A percentile compares a stretch with the other conserved stretches of the same genome.
These are phyloP conservation scores for Fomes fomentarius DNA, from an alignment of 1,284 basidiomycete genomes.

Conservation along the genomic window DNA sequence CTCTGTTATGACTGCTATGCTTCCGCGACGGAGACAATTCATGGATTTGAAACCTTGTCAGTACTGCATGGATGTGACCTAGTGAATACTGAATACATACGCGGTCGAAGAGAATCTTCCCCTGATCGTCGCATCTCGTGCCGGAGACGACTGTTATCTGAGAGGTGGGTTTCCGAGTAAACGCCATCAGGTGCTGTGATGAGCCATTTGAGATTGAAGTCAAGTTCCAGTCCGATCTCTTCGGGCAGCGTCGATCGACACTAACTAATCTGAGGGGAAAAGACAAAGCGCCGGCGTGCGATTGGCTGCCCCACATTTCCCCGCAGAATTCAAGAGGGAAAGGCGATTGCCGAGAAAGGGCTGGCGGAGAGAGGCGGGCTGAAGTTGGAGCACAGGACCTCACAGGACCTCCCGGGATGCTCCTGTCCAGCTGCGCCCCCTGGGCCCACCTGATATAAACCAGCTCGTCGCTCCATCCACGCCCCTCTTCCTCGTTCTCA, in stretches of 20 bases:
- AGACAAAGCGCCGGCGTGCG: neutral
- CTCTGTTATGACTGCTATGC: too few relatives aligned
- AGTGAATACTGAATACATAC: too few relatives aligned
- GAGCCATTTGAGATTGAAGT: too few relatives aligned
- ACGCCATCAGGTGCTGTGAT: too few relatives aligned
- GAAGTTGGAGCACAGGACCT: neutral
- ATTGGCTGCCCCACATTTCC: slow-evolving; percentile 3
- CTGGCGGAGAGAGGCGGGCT: neutral
- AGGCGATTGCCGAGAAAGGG: neutral
- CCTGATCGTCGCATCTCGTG: neutral
- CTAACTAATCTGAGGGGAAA: too few relatives aligned
- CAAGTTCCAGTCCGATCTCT: too few relatives aligned
- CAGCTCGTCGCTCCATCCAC: neutral
- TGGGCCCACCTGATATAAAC: slow-evolving; percentile 24
- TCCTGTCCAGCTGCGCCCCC: slow-evolving; percentile 6
- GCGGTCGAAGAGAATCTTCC: too few relatives aligned
- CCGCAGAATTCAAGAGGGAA: neutral
- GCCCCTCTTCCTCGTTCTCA: neutral
- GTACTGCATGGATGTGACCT: too few relatives aligned
- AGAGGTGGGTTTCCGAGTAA: too few relatives aligned
- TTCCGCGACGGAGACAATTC: too few relatives aligned
- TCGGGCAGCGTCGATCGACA: too few relatives aligned
- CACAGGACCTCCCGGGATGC: neutral
- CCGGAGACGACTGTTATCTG: too few relatives aligned
- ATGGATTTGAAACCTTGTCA: neutral